Evolutionary conservation across 2,329 filamentous ascomycete genomes (phyloP), one percentile per base, ranked within the genome.

Genomic region (Botrytis elliptica): DNA sequence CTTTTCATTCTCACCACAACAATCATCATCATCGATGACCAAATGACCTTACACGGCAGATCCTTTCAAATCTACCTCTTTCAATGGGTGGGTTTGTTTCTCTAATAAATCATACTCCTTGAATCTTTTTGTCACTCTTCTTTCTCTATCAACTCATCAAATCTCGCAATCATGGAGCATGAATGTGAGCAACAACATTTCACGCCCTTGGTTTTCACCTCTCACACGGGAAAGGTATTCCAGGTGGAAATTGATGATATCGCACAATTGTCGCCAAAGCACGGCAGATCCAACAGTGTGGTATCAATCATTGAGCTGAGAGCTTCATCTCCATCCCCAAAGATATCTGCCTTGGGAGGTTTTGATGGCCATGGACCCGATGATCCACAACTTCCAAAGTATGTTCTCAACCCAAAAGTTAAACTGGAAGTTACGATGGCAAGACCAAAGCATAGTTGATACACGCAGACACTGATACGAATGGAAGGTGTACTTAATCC

Each of bases 171-270:
- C 8, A 71, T 71, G 68, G 72, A 71, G 44, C 72, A 68, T 55
- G 42, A 69, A 57, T 71, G 67, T 36, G 57, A 71, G 10, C 22
- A 62, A 33, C 57, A 73, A 25, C 65, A 55, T 33, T 67, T 65
- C 52, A 57, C 52, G 12, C 72, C 72, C 8, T 22, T 73, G 14
- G 57, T 75, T 14, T 75, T 75, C 29, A 75, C 74, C 20, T 73
- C 71, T n/a, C 46, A 52, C 33, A 63, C 63, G 25, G 72, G 75
- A 38, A 72, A 73, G 40, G 49, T 75, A 20, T 74, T 75, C 42
- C 63, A 74, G 38, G 36, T 78, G 64, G 65, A 70, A 74, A 57
- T 62, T 29, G 68, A 75, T 8, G 40, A 49, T 7, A 60, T 60
- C 25, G 49, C 52, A 46, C 52, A 49, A 40, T 67, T 72, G 40